These are phyloP conservation scores for Madurella mycetomatis DNA, from an alignment of 2,329 filamentous ascomycete genomes.

Conservation along the genomic window DNA sequence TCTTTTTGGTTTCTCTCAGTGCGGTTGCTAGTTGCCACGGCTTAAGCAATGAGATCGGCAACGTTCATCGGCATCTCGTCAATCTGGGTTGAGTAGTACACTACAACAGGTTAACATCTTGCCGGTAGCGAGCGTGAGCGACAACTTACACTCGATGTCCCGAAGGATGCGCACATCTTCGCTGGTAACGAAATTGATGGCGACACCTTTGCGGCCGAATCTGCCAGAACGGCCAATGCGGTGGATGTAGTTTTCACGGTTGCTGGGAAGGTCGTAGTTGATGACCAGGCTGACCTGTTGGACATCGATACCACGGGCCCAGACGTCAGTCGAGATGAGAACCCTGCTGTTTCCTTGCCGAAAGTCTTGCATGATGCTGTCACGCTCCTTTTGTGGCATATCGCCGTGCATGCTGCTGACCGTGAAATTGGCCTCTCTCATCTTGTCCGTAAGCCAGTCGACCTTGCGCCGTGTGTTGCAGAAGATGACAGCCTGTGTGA, in stretches of 20 bases:
- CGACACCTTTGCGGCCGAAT: conserved; percentile 96
- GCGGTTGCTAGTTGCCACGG: not conserved
- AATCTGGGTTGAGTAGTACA: conserved; percentile 95
- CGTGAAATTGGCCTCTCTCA: conserved; percentile 98
- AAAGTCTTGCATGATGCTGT: conserved; percentile 99
- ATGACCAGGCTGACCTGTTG: conserved; percentile 98
- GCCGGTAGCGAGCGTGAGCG: not conserved
- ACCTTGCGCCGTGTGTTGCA: conserved; percentile 99
- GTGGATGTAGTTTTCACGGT: conserved; percentile 99
- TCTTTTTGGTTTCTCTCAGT: not conserved
- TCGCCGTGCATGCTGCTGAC: conserved; percentile 99
- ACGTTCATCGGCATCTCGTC: conserved; percentile 99
- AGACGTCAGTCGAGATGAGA: conserved; percentile 94
- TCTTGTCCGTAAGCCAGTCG: conserved; percentile 98
- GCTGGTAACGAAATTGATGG: conserved; percentile 98
- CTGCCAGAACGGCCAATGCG: conserved; percentile 92
- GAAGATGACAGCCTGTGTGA: conserved; percentile 98
- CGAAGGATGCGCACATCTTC: conserved; percentile 96
- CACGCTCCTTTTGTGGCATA: conserved; percentile 97
- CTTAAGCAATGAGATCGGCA: conserved; percentile 54
- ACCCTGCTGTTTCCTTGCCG: conserved; percentile 93
- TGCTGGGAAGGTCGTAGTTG: conserved; percentile 97
- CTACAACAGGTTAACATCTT: conserved; percentile 38
- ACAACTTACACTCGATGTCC: conserved; percentile 80
- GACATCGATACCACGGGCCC: conserved; percentile 97